These are phyloP conservation scores for Beta macrorhiza DNA, from an alignment of 179 eudicot species.

Conservation along the genomic window DNA sequence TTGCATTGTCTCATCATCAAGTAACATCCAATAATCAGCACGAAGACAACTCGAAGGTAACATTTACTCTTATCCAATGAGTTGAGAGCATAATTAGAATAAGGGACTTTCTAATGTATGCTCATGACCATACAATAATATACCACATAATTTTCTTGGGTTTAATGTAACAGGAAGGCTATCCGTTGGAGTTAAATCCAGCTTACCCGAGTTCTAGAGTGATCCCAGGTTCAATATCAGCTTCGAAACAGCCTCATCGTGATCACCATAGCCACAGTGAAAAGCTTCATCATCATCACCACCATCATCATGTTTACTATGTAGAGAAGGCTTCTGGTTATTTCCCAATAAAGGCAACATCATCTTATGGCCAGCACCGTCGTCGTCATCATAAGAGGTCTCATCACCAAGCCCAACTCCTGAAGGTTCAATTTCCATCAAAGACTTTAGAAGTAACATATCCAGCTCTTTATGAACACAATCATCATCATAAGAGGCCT, in stretches of 20 bases:
- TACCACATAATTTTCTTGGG: no score
- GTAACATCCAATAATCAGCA: background rate
- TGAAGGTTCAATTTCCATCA: background rate
- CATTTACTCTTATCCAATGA: background rate
- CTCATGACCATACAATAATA: no score
- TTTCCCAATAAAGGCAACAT: background rate
- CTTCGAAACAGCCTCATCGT: background rate
- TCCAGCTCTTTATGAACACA: background rate
- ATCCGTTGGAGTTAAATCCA: background rate
- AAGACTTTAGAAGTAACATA: background rate
- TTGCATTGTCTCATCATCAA: background rate
- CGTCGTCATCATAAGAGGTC: background rate
- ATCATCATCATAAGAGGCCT: background rate
- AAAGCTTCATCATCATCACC: background rate
- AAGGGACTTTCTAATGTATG: no score
- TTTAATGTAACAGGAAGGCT: background rate
- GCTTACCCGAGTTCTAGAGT: background rate
- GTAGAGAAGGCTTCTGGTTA: background rate
- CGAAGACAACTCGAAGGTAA: background rate
- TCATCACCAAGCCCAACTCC: background rate
- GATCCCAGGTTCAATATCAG: background rate
- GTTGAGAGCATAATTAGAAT: background rate
- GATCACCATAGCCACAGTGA: background rate
- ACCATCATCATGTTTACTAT: background rate
- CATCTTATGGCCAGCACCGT: background rate